Percentiles rank a stretch among this genome's conserved stretches.
phyloP scores from a whole-genome alignment of 805 yeast species.

The Cyberlindnera xylosilytica region DNA sequence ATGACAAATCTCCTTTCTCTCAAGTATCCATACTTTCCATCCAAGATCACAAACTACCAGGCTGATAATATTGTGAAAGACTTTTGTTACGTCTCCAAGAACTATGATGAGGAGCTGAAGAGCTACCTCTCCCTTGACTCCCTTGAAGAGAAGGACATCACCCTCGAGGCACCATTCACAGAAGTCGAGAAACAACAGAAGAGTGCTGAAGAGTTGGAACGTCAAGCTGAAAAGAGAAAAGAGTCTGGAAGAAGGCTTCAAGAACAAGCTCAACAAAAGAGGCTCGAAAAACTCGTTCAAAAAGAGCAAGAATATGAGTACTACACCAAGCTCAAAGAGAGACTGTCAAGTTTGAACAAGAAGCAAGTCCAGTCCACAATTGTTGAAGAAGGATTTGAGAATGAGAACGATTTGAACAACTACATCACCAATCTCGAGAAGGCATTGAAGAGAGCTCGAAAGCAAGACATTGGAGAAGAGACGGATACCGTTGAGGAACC shows the following conservation, averaged over 20 bases:
- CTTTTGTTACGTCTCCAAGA: conserved; percentile 70
- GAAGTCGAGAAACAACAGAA: conserved; percentile 67
- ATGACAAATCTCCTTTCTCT: conserved; percentile 61
- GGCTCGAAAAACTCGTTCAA: conserved; percentile 76
- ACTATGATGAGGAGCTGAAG: conserved; percentile 64
- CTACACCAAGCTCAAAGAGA: conserved; percentile 55
- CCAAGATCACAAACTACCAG: conserved; percentile 61
- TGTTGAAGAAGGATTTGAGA: conserved; percentile 75
- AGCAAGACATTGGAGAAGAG: conserved; percentile 60
- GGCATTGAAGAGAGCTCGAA: conserved; percentile 63
- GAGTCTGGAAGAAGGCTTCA: conserved; percentile 88
- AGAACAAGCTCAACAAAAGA: conserved; percentile 84
- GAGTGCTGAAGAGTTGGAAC: conserved; percentile 75
- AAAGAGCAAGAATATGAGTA: conserved; percentile 79
- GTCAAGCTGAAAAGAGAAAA: conserved; percentile 73
- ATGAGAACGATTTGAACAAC: conserved; percentile 65
- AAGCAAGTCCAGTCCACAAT: conserved; percentile 53
- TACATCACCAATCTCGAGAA: conserved; percentile 63
- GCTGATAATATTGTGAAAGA: conserved; percentile 67
- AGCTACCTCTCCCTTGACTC: conserved; percentile 55
- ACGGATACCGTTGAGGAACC: conserved; percentile 38
- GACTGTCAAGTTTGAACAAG: conserved; percentile 47
- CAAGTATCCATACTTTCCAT: conserved; percentile 91
- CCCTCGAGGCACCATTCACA: conserved; percentile 78
- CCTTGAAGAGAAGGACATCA: conserved; percentile 67